phyloP scores from a whole-genome alignment of 208 protist species.

The Porcisia hertigi region DNA sequence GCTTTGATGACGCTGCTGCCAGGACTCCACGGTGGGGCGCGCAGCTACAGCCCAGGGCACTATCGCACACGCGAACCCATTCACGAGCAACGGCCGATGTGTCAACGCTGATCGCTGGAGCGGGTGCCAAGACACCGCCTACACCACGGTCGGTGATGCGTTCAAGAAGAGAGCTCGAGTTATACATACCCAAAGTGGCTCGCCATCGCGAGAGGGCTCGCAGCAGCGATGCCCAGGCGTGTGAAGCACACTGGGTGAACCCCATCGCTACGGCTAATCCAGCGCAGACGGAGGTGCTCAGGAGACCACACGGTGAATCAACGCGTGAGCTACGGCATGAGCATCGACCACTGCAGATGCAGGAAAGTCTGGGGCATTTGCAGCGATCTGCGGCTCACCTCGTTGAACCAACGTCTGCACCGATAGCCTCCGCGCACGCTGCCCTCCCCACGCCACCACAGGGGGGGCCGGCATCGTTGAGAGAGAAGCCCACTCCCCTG shows the following conservation, averaged over 20 bases:
- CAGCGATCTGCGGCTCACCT: background rate
- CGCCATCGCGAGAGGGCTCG: constrained; percentile 8
- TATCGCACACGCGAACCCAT: background rate
- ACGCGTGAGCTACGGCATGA: no score
- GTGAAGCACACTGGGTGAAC: background rate
- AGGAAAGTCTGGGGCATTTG: background rate
- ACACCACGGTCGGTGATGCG: background rate
- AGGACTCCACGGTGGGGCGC: background rate
- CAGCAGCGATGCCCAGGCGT: background rate
- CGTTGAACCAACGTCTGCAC: background rate
- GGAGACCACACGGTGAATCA: no score
- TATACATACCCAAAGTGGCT: constrained; percentile 18
- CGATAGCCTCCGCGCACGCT: background rate
- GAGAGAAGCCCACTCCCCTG: background rate
- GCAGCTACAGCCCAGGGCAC: background rate
- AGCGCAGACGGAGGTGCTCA: background rate
- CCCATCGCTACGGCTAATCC: background rate
- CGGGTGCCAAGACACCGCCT: background rate
- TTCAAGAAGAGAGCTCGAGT: background rate
- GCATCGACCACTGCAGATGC: no score
- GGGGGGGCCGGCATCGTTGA: background rate
- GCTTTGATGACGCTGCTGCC: background rate
- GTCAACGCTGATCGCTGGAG: background rate
- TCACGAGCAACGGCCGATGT: background rate
- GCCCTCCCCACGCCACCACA: background rate